Evolutionary conservation across 441 rosid genomes (phyloP), one percentile per base, ranked within the genome.

Genomic region (Breynia disticha): DNA sequence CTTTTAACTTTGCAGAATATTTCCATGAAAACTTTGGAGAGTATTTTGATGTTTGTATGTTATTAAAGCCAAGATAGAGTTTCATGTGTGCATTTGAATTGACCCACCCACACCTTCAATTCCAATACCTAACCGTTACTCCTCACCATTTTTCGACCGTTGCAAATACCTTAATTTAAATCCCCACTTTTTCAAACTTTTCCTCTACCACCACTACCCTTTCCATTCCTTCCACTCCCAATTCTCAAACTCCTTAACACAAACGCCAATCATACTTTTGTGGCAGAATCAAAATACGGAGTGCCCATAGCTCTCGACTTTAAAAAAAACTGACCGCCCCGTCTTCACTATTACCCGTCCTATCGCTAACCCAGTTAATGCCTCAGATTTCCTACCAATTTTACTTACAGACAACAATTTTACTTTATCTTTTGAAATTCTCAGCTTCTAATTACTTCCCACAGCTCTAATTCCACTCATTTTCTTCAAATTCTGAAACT

Each of bases 91-190:
- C n/a, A n/a, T n/a, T n/a, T n/a, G n/a, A n/a, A n/a, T n/a, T n/a
- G n/a, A n/a, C n/a, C n/a, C n/a, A n/a, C n/a, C n/a, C n/a, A n/a
- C n/a, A n/a, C 35, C 32, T 48, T 19, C 44, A 24, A 18, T 13
- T 47, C 52, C 17, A 19, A 37, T 41, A 14, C 19, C 54, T 22
- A 35, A 59, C 66, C 70, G 68, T 61, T 71, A 48, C 55, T 58
- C 21, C 68, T 64, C 67, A 52, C 73, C 57, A 15, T 7, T 21
- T 46, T 70, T 45, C 55, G 72, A 72, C 81, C 81, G 81, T 76
- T 76, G 28, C 56, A 54, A 66, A 42, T 55, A 54, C 37, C 45
- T 50, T 41, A 11, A 22, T 60, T 65, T 63, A 68, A 71, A 22
- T 35, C 43, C 54, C 16, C 18, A 21, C 13, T 39, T 19, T 1